Evolutionary conservation across 306 rosid genomes (phyloP), one percentile per base, ranked within the genome.

Genomic region (Casuarina equisetifolia): DNA sequence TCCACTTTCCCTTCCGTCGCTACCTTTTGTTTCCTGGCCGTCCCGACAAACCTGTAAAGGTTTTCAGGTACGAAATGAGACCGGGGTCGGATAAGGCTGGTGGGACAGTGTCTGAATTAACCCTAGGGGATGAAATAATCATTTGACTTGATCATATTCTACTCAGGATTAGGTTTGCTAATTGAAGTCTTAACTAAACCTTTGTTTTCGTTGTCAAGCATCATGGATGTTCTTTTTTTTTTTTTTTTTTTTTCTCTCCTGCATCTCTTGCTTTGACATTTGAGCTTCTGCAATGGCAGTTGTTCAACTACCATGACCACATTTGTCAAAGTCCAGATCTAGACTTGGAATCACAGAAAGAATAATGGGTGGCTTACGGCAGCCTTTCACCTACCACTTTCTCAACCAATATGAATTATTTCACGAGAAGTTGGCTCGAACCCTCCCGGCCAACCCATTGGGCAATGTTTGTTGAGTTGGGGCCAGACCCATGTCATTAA

Each of bases 381-480:
- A 53, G 49, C 39, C 44, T 35, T 64, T 70, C 12, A 84, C 81
- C 87, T 39, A 83, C 77, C 73, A 58, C 49, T 40, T 52, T 49
- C 54, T 61, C 78, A 81, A 63, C 82, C 83, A 80, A 74, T 73
- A 54, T 72, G 71, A 40, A 67, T 82, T n/a, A 81, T 82, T 75
- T 42, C 0, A 12, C 66, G 57, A 75, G 80, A 89, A 83, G 85
- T 53, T 62, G 78, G 84, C 63, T 73, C 69, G 61, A 50, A 45
- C 7, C 36, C 49, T 52, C 55, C 44, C 45, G 51, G 53, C 78
- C 42, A 25, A 48, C 58, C 57, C 74, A 70, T 25, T 11, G 15
- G 50, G 42, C 45, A 15, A 20, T 59, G 64, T 76, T 72, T 63
- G 43, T 74, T 63, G 72, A 54, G 69, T 76, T 63, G 78, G 84